These are phyloP conservation scores for Peterozyma xylosa DNA, from an alignment of 805 yeast species.

Conservation along the genomic window DNA sequence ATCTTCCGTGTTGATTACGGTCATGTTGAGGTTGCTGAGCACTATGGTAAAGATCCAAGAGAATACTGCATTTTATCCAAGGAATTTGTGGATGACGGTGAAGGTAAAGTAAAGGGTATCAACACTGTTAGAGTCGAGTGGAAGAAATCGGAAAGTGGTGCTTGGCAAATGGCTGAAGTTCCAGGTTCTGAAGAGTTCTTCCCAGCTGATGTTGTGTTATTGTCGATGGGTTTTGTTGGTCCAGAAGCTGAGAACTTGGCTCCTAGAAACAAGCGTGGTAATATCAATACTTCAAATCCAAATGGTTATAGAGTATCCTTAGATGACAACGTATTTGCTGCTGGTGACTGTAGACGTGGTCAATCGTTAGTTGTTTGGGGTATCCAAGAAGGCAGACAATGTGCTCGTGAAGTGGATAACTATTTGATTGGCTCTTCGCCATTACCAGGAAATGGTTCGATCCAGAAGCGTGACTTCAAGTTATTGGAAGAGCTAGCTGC, in stretches of 20 bases:
- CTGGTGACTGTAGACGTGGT: slow-evolving; percentile 99
- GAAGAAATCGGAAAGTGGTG: slow-evolving; percentile 92
- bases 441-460: slow-evolving; percentile 91
- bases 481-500: slow-evolving; percentile 72
- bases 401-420: slow-evolving; percentile 89
- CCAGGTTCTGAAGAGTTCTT: slow-evolving; percentile 92
- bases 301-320: slow-evolving; percentile 59
- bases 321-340: slow-evolving; percentile 73
- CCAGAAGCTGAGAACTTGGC: slow-evolving; percentile 81
- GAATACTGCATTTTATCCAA: slow-evolving; percentile 93
- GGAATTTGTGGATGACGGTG: slow-evolving; percentile 92
- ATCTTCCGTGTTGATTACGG: slow-evolving; percentile 97
- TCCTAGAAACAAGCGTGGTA: slow-evolving; percentile 77
- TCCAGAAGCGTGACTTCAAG: slow-evolving; percentile 76
- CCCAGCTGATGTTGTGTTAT: slow-evolving; percentile 88
- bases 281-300: slow-evolving; percentile 57
- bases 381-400: slow-evolving; percentile 97
- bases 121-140: slow-evolving; percentile 97
- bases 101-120: slow-evolving; percentile 91
- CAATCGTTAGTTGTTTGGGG: slow-evolving; percentile 99
- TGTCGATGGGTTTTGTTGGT: slow-evolving; percentile 97
- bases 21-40: slow-evolving; percentile 89
- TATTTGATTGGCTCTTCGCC: slow-evolving; percentile 71
- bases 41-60: slow-evolving; percentile 96
- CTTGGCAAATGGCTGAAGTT: slow-evolving; percentile 98